These are phyloP conservation scores for Aureobasidium sp. DNA, from an alignment of 2,329 filamentous ascomycete species.

Conservation along the genomic window DNA sequence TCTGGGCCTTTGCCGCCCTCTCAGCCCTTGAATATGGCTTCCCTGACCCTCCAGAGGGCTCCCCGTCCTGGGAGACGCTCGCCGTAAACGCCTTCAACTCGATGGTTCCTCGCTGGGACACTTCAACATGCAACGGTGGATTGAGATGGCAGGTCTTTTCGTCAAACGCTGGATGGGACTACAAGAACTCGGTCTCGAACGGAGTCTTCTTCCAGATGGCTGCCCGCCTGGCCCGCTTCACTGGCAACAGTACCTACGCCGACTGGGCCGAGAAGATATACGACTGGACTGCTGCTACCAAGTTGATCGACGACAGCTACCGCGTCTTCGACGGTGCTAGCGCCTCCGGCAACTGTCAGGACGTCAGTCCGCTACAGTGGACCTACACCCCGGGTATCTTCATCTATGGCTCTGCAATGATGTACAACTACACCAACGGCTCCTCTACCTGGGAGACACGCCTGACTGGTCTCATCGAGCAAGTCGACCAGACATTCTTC, in stretches of 20 bases:
- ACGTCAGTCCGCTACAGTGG: slow-evolving; percentile 37
- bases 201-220: slow-evolving; percentile 76
- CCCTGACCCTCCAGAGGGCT: slow-evolving; percentile 58
- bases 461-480: slow-evolving; percentile 50
- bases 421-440: slow-evolving; percentile 45
- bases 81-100: slow-evolving; percentile 74
- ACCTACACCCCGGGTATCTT: slow-evolving; percentile 43
- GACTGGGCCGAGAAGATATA: slow-evolving; percentile 48
- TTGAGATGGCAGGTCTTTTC: slow-evolving; percentile 79
- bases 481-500: slow-evolving; percentile 44
- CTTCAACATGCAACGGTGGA: slow-evolving; percentile 58
- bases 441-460: slow-evolving; percentile 40
- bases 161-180: slow-evolving; percentile 60
- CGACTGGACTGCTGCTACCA: slow-evolving; percentile 33
- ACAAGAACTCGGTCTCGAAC: slow-evolving; percentile 77
- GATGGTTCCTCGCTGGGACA: slow-evolving; percentile 64
- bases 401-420: slow-evolving; percentile 45
- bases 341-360: slow-evolving; percentile 34
- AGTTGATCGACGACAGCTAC: slow-evolving; percentile 42
- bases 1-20: slow-evolving; percentile 80
- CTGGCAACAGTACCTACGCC: slow-evolving; percentile 43
- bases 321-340: slow-evolving; percentile 38
- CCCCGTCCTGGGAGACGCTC: slow-evolving; percentile 60
- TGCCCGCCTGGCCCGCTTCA: slow-evolving; percentile 39
- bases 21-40: slow-evolving; percentile 69